Base-by-base conservation (phyloP, 2,329 filamentous ascomycete species). In the Lecanosticta acicola region DNA sequence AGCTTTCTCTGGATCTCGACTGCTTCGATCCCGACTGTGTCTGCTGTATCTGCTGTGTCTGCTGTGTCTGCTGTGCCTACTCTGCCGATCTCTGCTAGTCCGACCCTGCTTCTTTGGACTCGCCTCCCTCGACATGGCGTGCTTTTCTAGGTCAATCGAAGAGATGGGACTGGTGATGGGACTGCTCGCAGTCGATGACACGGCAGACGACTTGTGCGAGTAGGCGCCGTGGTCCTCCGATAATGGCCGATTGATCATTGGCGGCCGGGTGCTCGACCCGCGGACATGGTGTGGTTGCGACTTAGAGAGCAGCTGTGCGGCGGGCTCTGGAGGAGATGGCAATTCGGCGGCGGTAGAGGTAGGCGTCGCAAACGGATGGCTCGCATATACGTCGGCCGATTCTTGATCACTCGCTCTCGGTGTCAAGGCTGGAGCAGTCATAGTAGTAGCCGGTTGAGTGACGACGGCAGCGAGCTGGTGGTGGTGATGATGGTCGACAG, bases 141-240 rank as follows among this genome's bases (percentile, higher is more conserved):
- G 50, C 50, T 64, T 65, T 47, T 65, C 62, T 13, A 62, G 43
- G 38, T 64, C 59, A 42, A 62, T 55, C 5, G 59, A 61, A 10
- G 59, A 58, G 24, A 59, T 55, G 2, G 51, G 53, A 16, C 57
- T 59, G 50, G 51, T 59, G 13, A 49, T 46, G 4, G 57, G 52
- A 38, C 48, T 52, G 17, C 51, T 50, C 21, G 49, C 58, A 11
- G 45, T 47, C 13, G 58, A 62, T n/a, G 59, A 64, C 49, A 61
- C 49, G 7, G 62, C 63, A 21, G 51, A 49, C n/a, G 56, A 54
- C 46, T 58, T 59, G 47, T 50, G 41, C n/a, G 50, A 45, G 33
- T 46, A 50, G 21, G 43, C 32, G 24, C 42, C 38, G 18, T 48
- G 47, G 35, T 43, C 48, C 51, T 57, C 43, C 26, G 45, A 40